Conservation (phyloP, 768 basidiomycete genomes). For the Lepiota subincarnata region DNA sequence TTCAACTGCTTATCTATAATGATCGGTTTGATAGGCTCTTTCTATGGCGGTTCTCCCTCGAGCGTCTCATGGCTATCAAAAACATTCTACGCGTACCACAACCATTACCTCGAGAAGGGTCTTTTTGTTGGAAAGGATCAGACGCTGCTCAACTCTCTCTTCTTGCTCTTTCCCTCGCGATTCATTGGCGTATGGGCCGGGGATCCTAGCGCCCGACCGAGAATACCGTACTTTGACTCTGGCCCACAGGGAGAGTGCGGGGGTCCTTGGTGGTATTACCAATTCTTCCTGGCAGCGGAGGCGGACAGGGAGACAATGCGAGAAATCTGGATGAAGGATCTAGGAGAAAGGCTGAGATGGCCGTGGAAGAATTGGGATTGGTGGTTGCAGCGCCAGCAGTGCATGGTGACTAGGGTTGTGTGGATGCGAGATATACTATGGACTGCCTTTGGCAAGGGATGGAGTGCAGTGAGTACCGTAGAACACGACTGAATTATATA, state of each 20-base stretch:
- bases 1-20: background rate
- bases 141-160: constrained; percentile 36
- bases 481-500: too few relatives aligned
- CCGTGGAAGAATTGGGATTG: background rate
- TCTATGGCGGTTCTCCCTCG: too few relatives aligned
- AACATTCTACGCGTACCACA: too few relatives aligned
- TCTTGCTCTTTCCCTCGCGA: constrained; percentile 39
- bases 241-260: constrained; percentile 39
- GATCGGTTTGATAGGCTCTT: constrained; percentile 39
- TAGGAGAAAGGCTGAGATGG: constrained; percentile 11
- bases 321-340: too few relatives aligned
- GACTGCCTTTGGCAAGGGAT: too few relatives aligned
- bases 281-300: too few relatives aligned
- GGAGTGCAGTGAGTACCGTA: too few relatives aligned
- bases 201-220: too few relatives aligned
- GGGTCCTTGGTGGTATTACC: constrained; percentile 38
- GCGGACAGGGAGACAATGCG: constrained; percentile 20
- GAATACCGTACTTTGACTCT: constrained; percentile 11
- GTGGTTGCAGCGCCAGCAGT: background rate
- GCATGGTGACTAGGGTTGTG: background rate
- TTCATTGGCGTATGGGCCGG: constrained; percentile 38
- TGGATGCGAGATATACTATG: too few relatives aligned
- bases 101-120: too few relatives aligned
- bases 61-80: too few relatives aligned
- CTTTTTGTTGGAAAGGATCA: too few relatives aligned